Conservation (phyloP, 192 early-diverging fungal genomes). For the Coemansia furcata region DNA sequence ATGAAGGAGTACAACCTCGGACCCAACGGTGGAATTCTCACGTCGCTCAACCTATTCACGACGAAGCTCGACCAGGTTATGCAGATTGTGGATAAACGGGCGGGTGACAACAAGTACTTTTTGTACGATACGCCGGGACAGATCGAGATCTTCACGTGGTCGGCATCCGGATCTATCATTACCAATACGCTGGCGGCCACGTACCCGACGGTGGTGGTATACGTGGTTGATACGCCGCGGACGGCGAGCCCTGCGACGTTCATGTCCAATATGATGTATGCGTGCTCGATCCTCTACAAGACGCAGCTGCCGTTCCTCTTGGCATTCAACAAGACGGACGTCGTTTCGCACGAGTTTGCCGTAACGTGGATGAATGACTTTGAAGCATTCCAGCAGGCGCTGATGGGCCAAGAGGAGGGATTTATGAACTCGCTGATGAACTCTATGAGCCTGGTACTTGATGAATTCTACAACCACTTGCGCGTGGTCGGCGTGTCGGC, state of each 20-base stretch:
- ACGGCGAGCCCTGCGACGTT: slow-evolving; percentile 90
- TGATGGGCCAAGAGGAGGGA: slow-evolving; percentile 70
- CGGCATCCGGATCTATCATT: slow-evolving; percentile 93
- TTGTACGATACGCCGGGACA: slow-evolving; percentile 94
- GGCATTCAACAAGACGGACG: slow-evolving; percentile 96
- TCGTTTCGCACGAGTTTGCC: slow-evolving; percentile 86
- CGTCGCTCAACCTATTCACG: slow-evolving; percentile 93
- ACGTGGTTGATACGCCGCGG: slow-evolving; percentile 95
- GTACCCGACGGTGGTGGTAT: slow-evolving; percentile 88
- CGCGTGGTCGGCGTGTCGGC: slow-evolving; percentile 85
- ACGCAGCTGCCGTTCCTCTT: slow-evolving; percentile 94
- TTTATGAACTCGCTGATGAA: slow-evolving; percentile 94
- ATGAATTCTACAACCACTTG: slow-evolving; percentile 91
- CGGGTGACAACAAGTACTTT: slow-evolving; percentile 63
- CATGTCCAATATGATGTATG: slow-evolving; percentile 99
- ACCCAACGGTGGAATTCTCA: slow-evolving; percentile 96
- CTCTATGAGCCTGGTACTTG: slow-evolving; percentile 93
- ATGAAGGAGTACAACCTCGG: slow-evolving; percentile 98
- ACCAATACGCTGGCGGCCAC: slow-evolving; percentile 89
- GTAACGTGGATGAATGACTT: slow-evolving; percentile 97
- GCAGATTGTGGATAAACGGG: slow-evolving; percentile 77
- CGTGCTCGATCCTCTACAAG: slow-evolving; percentile 95
- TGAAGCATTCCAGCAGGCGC: slow-evolving; percentile 86
- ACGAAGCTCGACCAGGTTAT: slow-evolving; percentile 99
- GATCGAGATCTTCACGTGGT: slow-evolving; percentile 99